Base-by-base conservation (phyloP, 202 grass and related monocot species). In the Elaeis oleifera region DNA sequence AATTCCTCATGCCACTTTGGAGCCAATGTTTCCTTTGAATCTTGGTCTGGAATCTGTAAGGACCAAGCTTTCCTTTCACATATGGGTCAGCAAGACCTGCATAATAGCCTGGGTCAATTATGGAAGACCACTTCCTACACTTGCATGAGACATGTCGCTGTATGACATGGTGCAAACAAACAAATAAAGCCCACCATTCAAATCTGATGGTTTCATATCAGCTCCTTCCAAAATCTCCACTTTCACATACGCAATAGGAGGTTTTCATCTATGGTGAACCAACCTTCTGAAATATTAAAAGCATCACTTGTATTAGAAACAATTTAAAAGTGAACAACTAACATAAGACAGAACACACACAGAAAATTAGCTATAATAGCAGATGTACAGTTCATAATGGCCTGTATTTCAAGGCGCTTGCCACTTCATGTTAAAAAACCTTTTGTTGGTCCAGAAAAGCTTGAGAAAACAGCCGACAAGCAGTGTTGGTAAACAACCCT, bases 1-100 rank as follows among this genome's bases (percentile, higher is more conserved):
- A 97, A 92, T 78, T 97, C 94, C 61, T 97, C 94, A 74, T 78
- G 77, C 94, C 94, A 97, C 65, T 82, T 97, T 15, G 85, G 92
- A 28, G 59, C 69, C 58, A 97, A 67, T 29, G 88, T 97, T 77
- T 97, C 63, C 17, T 86, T 55, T 97, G 84, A 68, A 89, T 77
- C 28, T 92, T 79, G 54, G 94, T 89, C 76, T 80, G 88, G 55
- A 97, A 92, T 92, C 72, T 82, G 73, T 51, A 97, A 75, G 65
- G 56, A 69, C 88, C 84, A 53, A 97, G 51, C 17, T 61, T 65
- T 26, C 88, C 88, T 81, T 86, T 97, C 60, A 97, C 83, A 76
- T 97, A 97, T 68, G 88, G 88, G 72, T 97, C 94, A 49, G 88
- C 59, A 25, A 97, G 82, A 54, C 94, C 94, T 97, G 70, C 68